Evolutionary conservation across 495 filamentous ascomycete genomes (phyloP), one percentile per base, ranked within the genome.

Genomic region (Daldinia decipiens): DNA sequence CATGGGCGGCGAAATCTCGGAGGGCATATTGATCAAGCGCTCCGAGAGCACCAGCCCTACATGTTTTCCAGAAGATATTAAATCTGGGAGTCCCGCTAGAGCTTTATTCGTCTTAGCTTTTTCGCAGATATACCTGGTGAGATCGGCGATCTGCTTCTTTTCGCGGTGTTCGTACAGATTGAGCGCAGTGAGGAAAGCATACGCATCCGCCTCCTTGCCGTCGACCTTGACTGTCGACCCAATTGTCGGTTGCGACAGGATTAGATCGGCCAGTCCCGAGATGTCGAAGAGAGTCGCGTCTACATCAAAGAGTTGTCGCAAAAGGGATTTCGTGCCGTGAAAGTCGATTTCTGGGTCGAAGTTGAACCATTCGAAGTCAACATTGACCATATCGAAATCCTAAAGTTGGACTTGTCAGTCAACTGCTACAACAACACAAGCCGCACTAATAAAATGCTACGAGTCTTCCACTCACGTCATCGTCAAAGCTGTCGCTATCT

Each of bases 311-410:
- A 99, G 87, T 78, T 98, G 95, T 29, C 94, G 91, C 29, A 98
- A 83, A 7, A 99, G 88, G 26, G 88, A 91, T 79, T 97, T 97
- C 69, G 97, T 83, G 36, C 96, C 96, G 80, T 98, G 94, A 80
- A 98, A 98, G 77, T 99, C 96, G 73, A 95, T 86, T 17, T 90
- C 86, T 5, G 92, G 84, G 73, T 97, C 91, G 65, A 94, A 95
- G 82, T 98, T 95, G 82, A 98, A 98, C 88, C 92, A 97, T 81
- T 98, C 96, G 79, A 99, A 99, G 53, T 98, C 95, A 26, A 98
- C 93, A 78, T 97, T 92, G 66, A 99, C 88, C 78, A 95, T 91
- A 79, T 96, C 90, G 71, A 91, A 88, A 55, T 97, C 92, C 93
- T 96, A 56, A 39, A 47, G 8, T 21, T 9, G 17, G 19, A 19